Evolutionary conservation across 202 grass and related monocot genomes (phyloP).

Genomic region (Thinopyrum obtusiflorum): DNA sequence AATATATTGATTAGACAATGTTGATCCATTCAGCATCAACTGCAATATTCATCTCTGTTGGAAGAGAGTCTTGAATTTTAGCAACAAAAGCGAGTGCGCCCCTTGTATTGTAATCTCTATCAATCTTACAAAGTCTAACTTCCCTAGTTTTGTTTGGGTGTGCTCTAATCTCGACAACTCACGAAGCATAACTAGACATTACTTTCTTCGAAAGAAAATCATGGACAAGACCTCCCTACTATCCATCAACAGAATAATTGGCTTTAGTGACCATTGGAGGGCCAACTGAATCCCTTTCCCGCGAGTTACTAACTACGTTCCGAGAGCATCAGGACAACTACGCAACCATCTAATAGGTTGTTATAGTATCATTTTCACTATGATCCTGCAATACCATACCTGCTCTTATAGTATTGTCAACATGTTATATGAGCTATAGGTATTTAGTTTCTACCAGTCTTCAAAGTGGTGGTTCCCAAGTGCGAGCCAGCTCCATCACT

Average conservation of each 20-base stretch:
- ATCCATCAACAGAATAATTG: neutral
- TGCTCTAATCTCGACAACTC: neutral
- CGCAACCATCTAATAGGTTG: neutral
- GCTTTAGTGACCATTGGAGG: neutral
- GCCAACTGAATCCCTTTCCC: neutral
- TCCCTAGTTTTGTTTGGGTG: neutral
- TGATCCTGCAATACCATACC: too few species aligned
- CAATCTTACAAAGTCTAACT: neutral
- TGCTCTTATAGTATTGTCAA: too few species aligned
- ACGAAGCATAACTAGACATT: neutral
- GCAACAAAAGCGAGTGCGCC: neutral
- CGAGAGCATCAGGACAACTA: neutral
- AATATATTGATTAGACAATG: neutral
- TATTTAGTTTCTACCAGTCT: too few species aligned
- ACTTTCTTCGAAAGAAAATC: neutral
- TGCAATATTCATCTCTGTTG: neutral
- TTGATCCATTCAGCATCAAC: neutral
- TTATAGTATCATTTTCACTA: too few species aligned
- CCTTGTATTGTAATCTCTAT: neutral
- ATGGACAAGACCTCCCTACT: neutral
- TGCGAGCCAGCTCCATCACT: too few species aligned
- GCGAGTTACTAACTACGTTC: neutral
- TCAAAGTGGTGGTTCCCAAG: too few species aligned
- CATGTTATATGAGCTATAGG: too few species aligned
- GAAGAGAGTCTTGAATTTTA: neutral